Percentiles rank a stretch among this genome's conserved stretches.
Conservation (phyloP, 2,329 filamentous ascomycete genomes). For the Aspergillus texensis region DNA sequence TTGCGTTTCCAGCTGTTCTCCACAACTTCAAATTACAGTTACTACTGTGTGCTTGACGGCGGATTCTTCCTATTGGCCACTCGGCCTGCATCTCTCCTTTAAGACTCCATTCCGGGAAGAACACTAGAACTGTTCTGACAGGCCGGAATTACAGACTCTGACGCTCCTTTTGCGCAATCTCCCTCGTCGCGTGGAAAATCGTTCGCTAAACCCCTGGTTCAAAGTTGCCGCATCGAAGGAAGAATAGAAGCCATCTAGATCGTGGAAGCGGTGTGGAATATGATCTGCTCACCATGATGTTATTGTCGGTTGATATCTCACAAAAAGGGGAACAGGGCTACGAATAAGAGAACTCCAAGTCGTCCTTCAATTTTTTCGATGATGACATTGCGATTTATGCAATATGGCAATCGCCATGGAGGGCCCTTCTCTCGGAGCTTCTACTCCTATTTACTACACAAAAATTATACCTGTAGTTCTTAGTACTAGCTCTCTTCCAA, state of each 20-base stretch:
- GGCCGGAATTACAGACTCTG: not conserved
- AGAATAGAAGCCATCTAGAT: constrained; percentile 1
- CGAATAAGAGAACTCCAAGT: not conserved
- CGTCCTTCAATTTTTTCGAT: not conserved
- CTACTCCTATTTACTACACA: not conserved
- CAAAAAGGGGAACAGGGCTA: not conserved
- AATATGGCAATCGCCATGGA: not conserved
- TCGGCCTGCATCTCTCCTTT: not conserved
- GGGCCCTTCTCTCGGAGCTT: not conserved
- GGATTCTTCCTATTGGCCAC: not conserved
- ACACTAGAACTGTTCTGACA: not conserved
- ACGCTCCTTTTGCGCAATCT: not conserved
- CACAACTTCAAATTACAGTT: not conserved
- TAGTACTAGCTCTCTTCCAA: not conserved
- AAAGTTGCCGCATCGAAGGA: not conserved
- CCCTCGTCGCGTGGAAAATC: not conserved
- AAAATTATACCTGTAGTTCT: not conserved
- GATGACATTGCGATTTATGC: not conserved
- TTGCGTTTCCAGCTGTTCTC: not conserved
- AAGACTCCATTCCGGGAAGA: not conserved
- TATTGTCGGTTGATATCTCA: not conserved
- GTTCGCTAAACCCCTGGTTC: not conserved
- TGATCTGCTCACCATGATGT: not conserved
- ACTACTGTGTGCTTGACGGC: not conserved
- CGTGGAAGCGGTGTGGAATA: not conserved